phyloP scores from a whole-genome alignment of 148 eudicot genomes.

The Vaccinium vitisidaea region DNA sequence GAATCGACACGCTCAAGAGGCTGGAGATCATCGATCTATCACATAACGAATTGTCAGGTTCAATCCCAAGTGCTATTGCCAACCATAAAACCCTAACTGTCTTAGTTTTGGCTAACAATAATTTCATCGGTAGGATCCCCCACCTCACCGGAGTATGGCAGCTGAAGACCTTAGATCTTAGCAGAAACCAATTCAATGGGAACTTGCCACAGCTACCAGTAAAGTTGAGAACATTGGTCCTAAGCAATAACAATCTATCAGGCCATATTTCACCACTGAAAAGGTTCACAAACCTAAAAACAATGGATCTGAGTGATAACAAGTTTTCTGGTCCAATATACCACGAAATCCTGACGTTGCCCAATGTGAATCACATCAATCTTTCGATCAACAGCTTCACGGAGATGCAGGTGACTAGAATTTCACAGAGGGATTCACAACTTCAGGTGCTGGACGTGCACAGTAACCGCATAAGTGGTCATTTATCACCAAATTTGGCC shows the following conservation, averaged over 20 bases:
- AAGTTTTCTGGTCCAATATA: conserved; percentile 48
- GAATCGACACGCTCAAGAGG: conserved; percentile 35
- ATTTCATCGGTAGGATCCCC: conserved; percentile 55
- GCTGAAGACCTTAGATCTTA: conserved; percentile 52
- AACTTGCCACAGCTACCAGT: conserved; percentile 51
- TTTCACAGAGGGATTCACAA: conserved; percentile 28
- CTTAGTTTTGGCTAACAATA: conserved; percentile 46
- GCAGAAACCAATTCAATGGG: conserved; percentile 53
- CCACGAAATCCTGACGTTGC: conserved; percentile 42
- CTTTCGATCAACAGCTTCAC: conserved; percentile 56
- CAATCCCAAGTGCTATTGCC: conserved; percentile 46
- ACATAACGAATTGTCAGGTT: conserved; percentile 50
- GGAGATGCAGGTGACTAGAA: conserved; percentile 39
- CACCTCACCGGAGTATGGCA: conserved; percentile 58
- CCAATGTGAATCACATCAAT: conserved; percentile 38
- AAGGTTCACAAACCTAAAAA: conserved; percentile 34
- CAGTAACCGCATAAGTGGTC: conserved; percentile 30
- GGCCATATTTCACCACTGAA: conserved; percentile 46
- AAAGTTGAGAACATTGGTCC: conserved; percentile 31
- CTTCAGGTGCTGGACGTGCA: conserved; percentile 51
- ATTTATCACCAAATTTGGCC: conserved; percentile 32
- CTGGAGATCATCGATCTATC: conserved; percentile 54
- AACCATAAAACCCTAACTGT: conserved; percentile 31
- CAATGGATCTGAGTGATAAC: conserved; percentile 59
- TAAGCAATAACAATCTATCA: conserved; percentile 51